Evolutionary conservation across 352 stramenopile genomes (phyloP).

Genomic region (Pythium aquatile): DNA sequence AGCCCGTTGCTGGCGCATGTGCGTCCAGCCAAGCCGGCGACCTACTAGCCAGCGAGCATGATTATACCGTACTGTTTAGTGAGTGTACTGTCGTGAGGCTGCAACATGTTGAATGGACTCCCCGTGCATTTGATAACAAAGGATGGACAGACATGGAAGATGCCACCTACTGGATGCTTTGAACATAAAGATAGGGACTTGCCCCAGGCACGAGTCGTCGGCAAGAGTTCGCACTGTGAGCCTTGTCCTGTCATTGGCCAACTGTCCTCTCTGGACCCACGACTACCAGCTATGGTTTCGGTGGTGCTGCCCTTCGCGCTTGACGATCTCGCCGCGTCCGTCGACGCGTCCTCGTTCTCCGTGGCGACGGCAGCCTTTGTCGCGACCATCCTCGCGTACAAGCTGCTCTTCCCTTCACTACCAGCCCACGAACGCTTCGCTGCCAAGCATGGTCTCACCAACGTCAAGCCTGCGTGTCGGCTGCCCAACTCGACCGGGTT

Average conservation of each 20-base stretch:
- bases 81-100: too few relatives aligned
- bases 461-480: slow-evolving; percentile 7
- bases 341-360: slow-evolving; percentile 1
- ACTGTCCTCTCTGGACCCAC: not conserved
- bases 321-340: not conserved
- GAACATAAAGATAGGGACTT: too few relatives aligned
- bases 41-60: too few relatives aligned
- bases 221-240: too few relatives aligned
- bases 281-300: not conserved
- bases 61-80: too few relatives aligned
- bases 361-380: slow-evolving; percentile 4
- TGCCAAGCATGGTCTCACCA: slow-evolving; percentile 11
- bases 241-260: too few relatives aligned
- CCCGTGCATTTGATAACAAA: too few relatives aligned
- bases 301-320: not conserved
- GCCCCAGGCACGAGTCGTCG: too few relatives aligned
- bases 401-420: slow-evolving; percentile 5
- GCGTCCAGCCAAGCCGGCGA: not conserved
- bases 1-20: slow-evolving; percentile 11
- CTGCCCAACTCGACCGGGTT: slow-evolving; percentile 4
- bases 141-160: too few relatives aligned
- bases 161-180: too few relatives aligned
- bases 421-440: slow-evolving; percentile 13
- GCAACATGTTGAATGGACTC: too few relatives aligned
- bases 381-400: slow-evolving; percentile 17